phyloP scores from a whole-genome alignment of 306 rosid species.

The Oxytropis ochrocephala region DNA sequence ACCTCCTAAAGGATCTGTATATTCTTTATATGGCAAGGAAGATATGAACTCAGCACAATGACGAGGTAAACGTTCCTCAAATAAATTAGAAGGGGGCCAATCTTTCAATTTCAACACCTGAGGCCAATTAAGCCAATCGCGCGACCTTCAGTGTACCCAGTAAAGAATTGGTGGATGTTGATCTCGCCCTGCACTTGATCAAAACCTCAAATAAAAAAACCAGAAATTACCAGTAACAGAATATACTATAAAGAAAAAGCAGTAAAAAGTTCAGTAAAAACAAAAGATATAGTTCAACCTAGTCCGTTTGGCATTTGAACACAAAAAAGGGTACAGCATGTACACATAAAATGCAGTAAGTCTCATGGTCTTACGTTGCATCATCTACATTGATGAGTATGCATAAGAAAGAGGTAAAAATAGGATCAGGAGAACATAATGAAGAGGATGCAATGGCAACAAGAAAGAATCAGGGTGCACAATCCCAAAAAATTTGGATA shows the following conservation, averaged over 20 bases:
- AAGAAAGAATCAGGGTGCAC: not conserved
- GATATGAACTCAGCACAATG: slow-evolving; percentile 70
- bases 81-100: slow-evolving; percentile 78
- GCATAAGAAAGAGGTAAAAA: not conserved
- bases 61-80: slow-evolving; percentile 74
- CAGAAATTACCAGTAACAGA: not conserved
- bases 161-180: slow-evolving; percentile 80
- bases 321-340: not conserved
- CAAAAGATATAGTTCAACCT: not conserved
- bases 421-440: not conserved
- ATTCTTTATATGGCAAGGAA: slow-evolving; percentile 70
- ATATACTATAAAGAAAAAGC: not conserved
- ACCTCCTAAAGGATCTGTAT: slow-evolving; percentile 60
- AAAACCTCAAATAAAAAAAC: not conserved
- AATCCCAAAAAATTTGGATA: not conserved
- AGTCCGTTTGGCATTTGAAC: not conserved
- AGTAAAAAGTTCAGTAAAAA: not conserved
- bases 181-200: slow-evolving; percentile 55
- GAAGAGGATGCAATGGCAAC: not conserved
- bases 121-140: slow-evolving; percentile 44
- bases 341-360: not conserved
- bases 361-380: not conserved
- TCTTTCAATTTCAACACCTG: slow-evolving; percentile 78
- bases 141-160: slow-evolving; percentile 53
- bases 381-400: not conserved